These are phyloP conservation scores for Eragrostis nindensis DNA, from an alignment of 176 grass and related monocot species.

Conservation along the genomic window DNA sequence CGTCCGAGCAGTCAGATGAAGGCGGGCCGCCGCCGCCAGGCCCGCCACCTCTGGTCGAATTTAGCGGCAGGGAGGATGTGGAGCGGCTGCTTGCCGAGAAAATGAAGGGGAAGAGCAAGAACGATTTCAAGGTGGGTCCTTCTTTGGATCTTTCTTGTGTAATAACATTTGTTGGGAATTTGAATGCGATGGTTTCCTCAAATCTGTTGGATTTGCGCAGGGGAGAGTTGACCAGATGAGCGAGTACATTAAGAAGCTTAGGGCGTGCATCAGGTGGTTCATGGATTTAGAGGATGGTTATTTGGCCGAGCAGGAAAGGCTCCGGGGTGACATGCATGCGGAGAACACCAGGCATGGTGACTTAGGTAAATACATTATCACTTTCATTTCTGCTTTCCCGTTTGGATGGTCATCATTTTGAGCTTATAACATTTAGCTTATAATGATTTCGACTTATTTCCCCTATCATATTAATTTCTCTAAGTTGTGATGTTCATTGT, in stretches of 20 bases:
- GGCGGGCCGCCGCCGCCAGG: background rate
- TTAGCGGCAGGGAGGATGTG: constrained; percentile 80
- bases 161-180: background rate
- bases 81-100: constrained; percentile 89
- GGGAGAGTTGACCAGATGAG: constrained; percentile 80
- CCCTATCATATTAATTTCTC: background rate
- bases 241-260: constrained; percentile 89
- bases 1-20: background rate
- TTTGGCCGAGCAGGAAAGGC: constrained; percentile 72
- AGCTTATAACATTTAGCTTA: background rate
- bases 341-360: constrained; percentile 61
- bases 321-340: constrained; percentile 45
- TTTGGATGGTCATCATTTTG: background rate
- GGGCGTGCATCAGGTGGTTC: constrained; percentile 69
- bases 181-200: background rate
- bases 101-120: constrained; percentile 84
- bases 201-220: constrained; percentile 31
- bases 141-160: background rate
- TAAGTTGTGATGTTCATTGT: background rate
- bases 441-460: background rate
- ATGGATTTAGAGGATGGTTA: constrained; percentile 72
- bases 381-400: background rate
- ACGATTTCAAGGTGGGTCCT: constrained; percentile 73
- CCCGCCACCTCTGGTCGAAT: constrained; percentile 48
- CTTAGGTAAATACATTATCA: constrained; percentile 58